phyloP scores from a whole-genome alignment of 2,329 filamentous ascomycete genomes.

The Cryphonectria naterciae region DNA sequence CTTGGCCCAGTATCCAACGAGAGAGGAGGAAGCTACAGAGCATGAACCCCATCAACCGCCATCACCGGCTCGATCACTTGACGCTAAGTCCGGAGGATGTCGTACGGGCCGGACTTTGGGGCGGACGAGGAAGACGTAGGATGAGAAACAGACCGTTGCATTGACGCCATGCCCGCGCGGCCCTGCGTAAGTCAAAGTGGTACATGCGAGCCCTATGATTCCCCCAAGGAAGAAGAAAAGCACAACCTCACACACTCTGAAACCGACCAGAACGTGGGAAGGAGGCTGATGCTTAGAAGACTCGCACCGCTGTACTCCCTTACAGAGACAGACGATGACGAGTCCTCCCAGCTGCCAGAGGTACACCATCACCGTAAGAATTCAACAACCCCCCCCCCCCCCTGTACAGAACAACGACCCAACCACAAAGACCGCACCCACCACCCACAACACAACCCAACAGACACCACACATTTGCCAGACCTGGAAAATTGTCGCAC shows the following conservation, averaged over 20 bases:
- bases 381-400: too few species aligned
- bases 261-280: too few species aligned
- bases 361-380: not conserved
- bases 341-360: not conserved
- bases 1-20: slow-evolving; percentile 3
- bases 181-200: not conserved
- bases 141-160: not conserved
- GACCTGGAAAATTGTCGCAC: too few species aligned
- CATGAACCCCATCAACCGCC: not conserved
- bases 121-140: too few species aligned
- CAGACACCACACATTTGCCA: too few species aligned
- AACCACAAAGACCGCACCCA: too few species aligned
- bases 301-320: too few species aligned
- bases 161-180: slow-evolving; percentile 6
- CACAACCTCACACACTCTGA: too few species aligned
- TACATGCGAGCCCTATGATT: too few species aligned
- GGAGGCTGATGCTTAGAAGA: not conserved
- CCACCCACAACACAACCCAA: too few species aligned
- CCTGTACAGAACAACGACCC: not conserved
- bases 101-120: too few species aligned
- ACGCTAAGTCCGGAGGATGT: slow-evolving; percentile 2
- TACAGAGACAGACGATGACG: not conserved
- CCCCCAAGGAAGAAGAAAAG: too few species aligned
- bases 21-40: not conserved
- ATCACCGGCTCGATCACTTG: not conserved